Conservation (phyloP, 2,329 filamentous ascomycete genomes). For the Fusarium sp. region DNA sequence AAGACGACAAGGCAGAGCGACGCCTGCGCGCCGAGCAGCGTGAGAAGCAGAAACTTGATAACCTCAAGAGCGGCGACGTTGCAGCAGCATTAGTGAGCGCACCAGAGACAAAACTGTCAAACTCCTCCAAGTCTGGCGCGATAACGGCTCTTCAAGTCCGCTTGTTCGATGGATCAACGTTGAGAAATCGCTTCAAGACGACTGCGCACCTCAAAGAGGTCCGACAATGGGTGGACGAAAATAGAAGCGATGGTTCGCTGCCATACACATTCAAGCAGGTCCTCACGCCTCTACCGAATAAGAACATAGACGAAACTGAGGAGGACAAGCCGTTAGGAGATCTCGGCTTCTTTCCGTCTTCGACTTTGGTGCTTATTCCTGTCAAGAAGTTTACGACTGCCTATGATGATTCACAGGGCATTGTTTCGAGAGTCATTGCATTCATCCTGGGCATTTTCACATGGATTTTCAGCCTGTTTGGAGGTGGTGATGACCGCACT, state of each 20-base stretch:
- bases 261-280: constrained; percentile 89
- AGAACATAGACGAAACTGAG: constrained; percentile 76
- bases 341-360: constrained; percentile 78
- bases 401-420: constrained; percentile 46
- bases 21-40: constrained; percentile 62
- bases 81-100: constrained; percentile 43
- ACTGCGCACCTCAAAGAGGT: constrained; percentile 72
- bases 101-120: constrained; percentile 45
- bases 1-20: constrained; percentile 77
- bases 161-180: constrained; percentile 82
- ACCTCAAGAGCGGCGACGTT: constrained; percentile 42
- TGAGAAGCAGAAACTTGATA: constrained; percentile 51
- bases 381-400: constrained; percentile 59
- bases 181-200: constrained; percentile 76
- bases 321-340: constrained; percentile 73
- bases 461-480: constrained; percentile 48
- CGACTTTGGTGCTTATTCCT: constrained; percentile 83
- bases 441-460: constrained; percentile 46
- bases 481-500: constrained; percentile 31
- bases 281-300: constrained; percentile 78
- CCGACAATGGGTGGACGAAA: constrained; percentile 77
- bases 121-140: constrained; percentile 40
- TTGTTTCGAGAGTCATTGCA: constrained; percentile 44
- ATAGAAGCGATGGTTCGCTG: constrained; percentile 61
- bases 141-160: constrained; percentile 74